Base-by-base conservation (phyloP, 163 green algal genomes). In the Smithsoniella earleae region DNA sequence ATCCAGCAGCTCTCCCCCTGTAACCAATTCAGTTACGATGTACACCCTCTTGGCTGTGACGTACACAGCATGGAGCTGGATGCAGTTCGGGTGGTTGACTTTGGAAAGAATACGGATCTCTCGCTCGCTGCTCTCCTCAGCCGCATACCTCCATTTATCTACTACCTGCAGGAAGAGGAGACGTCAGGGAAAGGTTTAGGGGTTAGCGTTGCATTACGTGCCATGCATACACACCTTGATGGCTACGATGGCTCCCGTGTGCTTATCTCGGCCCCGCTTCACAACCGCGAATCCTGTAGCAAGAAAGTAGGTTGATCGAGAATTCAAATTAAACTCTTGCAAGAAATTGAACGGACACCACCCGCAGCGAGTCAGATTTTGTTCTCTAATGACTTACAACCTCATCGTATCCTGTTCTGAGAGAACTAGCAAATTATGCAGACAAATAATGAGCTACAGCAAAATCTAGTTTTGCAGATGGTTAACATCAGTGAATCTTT, bases 41-140 rank as follows among this genome's bases (percentile, higher is more conserved):
- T 89, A 92, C 33, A 91, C 87, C 62, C 89, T 89, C 34, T 82
- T 78, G 1, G 80, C 81, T 0, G 86, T 91, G 18, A 91, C 85
- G 75, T 87, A 93, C 6, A 91, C 85, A 25, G 85, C 84, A 74
- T 83, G 86, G 20, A 93, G 75, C 73, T 84, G 83, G 64, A 93
- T 93, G 76, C 87, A 93, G 77, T 92, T 89, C 2, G 81, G 80
- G 74, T 92, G 86, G 62, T 88, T 80, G 1, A 92, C 85, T 85
- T 91, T 88, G 25, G 84, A 80, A 20, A 92, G 75, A 1, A 92
- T 85, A 37, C 90, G 80, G n/a, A 91, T 91, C 73, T 93, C 87
- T 0, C 86, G 79, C 79, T 89, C 83, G 33, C 83, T 89, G 76
- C 89, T 88, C 66, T 93, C 87, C 1, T 86, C 87, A 30, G 80